Percentiles rank a stretch among this genome's conserved stretches.
phyloP scores from a whole-genome alignment of 2,329 filamentous ascomycete species.

The Aureobasidium sp. region DNA sequence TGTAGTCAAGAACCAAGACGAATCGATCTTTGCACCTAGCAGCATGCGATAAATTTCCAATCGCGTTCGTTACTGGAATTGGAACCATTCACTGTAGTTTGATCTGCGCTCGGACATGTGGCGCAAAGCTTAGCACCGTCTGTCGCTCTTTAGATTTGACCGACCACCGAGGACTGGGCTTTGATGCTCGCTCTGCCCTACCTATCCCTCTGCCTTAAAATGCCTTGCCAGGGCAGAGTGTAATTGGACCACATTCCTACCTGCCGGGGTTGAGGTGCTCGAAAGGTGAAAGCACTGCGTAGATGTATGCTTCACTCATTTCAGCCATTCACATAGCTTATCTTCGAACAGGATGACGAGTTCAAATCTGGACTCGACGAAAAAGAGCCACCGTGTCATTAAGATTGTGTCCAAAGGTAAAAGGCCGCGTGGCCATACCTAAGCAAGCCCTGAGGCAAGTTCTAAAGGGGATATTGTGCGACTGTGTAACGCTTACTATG shows the following conservation, averaged over 20 bases:
- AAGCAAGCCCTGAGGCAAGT: not conserved
- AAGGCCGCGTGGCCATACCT: constrained; percentile 8
- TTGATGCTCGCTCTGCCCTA: not conserved
- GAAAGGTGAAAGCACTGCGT: not conserved
- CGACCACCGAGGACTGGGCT: not conserved
- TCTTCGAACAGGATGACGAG: not conserved
- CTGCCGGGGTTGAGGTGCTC: not conserved
- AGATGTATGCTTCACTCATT: not conserved
- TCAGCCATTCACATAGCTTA: not conserved
- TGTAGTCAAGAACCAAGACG: not conserved
- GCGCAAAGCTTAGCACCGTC: constrained; percentile 4
- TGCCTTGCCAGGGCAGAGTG: not conserved
- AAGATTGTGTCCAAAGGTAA: not conserved
- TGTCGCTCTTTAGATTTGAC: not conserved
- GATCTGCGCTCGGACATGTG: constrained; percentile 1
- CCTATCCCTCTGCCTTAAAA: not conserved
- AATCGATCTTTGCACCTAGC: not conserved
- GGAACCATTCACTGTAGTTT: not conserved
- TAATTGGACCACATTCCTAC: not conserved
- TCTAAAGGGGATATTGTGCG: not conserved
- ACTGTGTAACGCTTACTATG: not conserved
- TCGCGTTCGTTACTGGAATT: not conserved
- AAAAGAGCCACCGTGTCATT: constrained; percentile 6
- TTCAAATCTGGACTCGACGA: not conserved
- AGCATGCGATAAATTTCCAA: not conserved